These are phyloP conservation scores for Phyllostachys edulis DNA, from an alignment of 176 grass and related monocot genomes.

Conservation along the genomic window DNA sequence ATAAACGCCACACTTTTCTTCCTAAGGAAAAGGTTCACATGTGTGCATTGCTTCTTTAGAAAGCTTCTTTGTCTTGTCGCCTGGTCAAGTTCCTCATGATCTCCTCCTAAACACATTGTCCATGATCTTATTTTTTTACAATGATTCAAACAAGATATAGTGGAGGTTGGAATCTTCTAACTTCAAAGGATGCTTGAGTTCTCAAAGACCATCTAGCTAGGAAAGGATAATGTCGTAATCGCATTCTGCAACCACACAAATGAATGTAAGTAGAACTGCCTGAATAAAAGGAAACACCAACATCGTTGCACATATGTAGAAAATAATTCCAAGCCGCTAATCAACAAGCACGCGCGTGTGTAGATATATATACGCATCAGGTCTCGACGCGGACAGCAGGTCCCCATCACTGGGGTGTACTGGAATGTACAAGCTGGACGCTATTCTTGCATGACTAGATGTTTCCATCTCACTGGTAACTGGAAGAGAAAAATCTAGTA, in stretches of 20 bases:
- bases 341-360: background rate
- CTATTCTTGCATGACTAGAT: background rate
- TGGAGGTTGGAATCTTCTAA: background rate
- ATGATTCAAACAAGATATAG: background rate
- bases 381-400: background rate
- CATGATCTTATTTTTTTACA: background rate
- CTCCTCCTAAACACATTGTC: background rate
- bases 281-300: too few species aligned
- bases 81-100: background rate
- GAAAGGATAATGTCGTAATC: background rate
- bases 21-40: background rate
- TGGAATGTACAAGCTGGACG: background rate
- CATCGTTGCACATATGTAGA: too few species aligned
- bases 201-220: background rate
- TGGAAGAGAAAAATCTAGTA: too few species aligned
- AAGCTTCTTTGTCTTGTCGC: background rate
- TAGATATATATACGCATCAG: background rate
- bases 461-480: background rate
- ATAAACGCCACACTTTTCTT: background rate
- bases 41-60: background rate
- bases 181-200: background rate
- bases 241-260: background rate
- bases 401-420: background rate
- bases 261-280: too few species aligned
- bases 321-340: background rate